Base-by-base conservation (phyloP, 495 filamentous ascomycete genomes). In the Daldinia caldariorum region DNA sequence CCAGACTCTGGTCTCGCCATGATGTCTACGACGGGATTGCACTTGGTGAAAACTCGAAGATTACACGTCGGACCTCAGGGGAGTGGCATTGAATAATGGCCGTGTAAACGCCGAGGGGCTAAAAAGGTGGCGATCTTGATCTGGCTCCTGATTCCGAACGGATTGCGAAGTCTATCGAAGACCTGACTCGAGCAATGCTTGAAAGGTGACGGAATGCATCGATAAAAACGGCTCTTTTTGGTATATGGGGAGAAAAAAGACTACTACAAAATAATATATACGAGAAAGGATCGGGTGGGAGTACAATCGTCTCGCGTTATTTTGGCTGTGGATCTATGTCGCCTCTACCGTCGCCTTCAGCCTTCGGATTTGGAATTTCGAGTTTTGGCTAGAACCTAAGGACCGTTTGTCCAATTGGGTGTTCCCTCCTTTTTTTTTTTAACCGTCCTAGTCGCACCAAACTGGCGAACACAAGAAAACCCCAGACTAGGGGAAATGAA, bases 1-100 rank as follows among this genome's bases (percentile, higher is more conserved):
- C 91, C 92, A 63, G 86, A 85, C 38, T 85, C 82, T 69, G 90
- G 87, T 73, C 78, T 83, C 67, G 76, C 78, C 35, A 69, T 70
- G 50, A 73, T 67, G 26, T 18, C 37, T 59, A 59, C 55, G n/a
- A n/a, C n/a, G 58, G 26, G 29, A 43, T 51, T 57, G 51, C 61
- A 65, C 61, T 39, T 32, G 55, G 38, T 26, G n/a, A 50, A 29
- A 45, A 34, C 39, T 58, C 18, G 9, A 29, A 26, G 47, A 66
- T 61, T 32, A 47, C 22, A 47, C 22, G 58, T 58, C 61, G 58
- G 41, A 39, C 13, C 13, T 56, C 61, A 55, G 29, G 53, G 32
- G 29, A 56, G 32, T 37, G 45, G 39, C 63, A 63, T 66, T 51
- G 50, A 63, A 64, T 41, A 32, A 45, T 45, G 57, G 54, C 31